phyloP scores from a whole-genome alignment of 2,329 filamentous ascomycete genomes.

The Colletotrichum australisinense region DNA sequence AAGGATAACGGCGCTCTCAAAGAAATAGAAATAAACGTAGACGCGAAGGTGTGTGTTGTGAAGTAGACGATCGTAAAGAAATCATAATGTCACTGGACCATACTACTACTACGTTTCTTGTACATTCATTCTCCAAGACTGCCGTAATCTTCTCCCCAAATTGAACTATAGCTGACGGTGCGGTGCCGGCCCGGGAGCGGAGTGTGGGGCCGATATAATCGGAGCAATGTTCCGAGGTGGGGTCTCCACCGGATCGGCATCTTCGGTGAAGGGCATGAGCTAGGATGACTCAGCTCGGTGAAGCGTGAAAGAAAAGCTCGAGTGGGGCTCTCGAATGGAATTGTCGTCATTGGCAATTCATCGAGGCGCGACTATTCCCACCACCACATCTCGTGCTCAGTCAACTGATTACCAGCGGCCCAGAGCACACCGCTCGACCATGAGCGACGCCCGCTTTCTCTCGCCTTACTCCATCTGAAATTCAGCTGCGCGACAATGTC shows the following conservation, averaged over 20 bases:
- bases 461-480: too few species aligned
- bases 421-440: not conserved
- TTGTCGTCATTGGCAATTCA: constrained; percentile 33
- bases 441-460: not conserved
- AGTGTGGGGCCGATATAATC: not conserved
- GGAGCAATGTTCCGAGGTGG: not conserved
- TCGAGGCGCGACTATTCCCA: not conserved
- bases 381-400: not conserved
- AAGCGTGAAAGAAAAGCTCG: not conserved
- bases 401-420: not conserved
- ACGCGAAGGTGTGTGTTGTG: not conserved
- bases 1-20: not conserved
- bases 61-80: not conserved
- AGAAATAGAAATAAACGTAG: not conserved
- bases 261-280: not conserved
- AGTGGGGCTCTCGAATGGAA: constrained; percentile 18
- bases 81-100: not conserved
- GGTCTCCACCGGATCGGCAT: not conserved
- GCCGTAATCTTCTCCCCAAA: too few species aligned
- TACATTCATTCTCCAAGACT: not conserved
- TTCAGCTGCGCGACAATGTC: not conserved
- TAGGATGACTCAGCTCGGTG: constrained; percentile 26
- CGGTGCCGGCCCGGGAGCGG: too few species aligned
- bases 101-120: rapidly evolving
- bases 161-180: too few species aligned